phyloP scores from a whole-genome alignment of 495 filamentous ascomycete genomes.

The Podospora pseudoanserina region DNA sequence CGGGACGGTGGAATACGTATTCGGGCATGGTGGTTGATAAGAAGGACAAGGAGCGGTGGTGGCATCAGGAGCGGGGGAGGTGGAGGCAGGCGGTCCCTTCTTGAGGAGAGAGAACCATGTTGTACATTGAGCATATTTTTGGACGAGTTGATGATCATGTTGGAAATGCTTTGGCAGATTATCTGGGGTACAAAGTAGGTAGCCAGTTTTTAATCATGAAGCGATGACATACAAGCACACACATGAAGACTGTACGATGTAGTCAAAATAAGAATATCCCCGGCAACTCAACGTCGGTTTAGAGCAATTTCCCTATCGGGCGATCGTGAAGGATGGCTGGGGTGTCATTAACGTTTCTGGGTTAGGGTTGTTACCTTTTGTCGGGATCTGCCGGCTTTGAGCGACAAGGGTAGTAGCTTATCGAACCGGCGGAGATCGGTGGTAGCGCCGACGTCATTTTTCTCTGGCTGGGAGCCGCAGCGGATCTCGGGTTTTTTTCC shows the following conservation, averaged over 20 bases:
- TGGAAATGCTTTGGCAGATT: not conserved
- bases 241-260: not conserved
- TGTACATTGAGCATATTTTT: not conserved
- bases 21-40: conserved; percentile 36
- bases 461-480: not conserved
- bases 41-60: conserved; percentile 49
- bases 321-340: not conserved
- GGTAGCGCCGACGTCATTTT: not conserved
- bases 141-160: not conserved
- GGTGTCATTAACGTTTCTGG: not conserved
- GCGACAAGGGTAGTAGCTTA: not conserved
- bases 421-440: not conserved
- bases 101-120: conserved; percentile 9
- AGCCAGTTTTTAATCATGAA: not conserved
- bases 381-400: not conserved
- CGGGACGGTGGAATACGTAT: conserved; percentile 53
- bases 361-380: not conserved
- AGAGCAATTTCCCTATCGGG: not conserved
- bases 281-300: not conserved
- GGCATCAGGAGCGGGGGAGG: conserved; percentile 47
- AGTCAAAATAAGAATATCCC: not conserved
- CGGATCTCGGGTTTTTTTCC: not conserved
- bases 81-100: conserved; percentile 40
- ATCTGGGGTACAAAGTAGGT: not conserved
- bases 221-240: not conserved